Evolutionary conservation across 106 monocot species (phyloP).

Genomic region (Alisma plantagoaquatica): DNA sequence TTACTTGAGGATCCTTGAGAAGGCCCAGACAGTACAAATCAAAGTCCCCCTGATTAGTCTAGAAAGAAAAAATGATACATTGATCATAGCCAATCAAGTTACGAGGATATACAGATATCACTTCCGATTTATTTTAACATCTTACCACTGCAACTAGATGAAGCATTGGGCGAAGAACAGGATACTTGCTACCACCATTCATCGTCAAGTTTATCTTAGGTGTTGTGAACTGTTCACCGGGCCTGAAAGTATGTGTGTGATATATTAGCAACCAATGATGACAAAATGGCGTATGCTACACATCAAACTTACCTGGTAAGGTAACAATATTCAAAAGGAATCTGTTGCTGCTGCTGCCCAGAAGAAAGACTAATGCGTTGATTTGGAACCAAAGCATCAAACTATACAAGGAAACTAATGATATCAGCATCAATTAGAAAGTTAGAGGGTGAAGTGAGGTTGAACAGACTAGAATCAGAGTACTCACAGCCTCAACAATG

Average conservation of each 20-base stretch:
- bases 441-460: not conserved
- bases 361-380: conserved; percentile 9
- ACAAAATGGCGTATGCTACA: not conserved
- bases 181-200: conserved; percentile 62
- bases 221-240: conserved; percentile 10
- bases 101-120: no score
- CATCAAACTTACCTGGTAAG: not conserved
- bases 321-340: conserved; percentile 88
- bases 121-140: no score
- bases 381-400: conserved; percentile 37
- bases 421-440: conserved; percentile 5
- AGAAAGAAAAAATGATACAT: no score
- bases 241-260: conserved; percentile 13
- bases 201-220: conserved; percentile 42
- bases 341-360: no score
- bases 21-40: no score
- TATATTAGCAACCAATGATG: not conserved
- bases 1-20: no score
- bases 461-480: not conserved
- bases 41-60: no score
- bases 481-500: conserved; percentile 50
- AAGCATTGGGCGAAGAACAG: conserved; percentile 47
- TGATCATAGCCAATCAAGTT: no score
- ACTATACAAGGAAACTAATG: conserved; percentile 24
- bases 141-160: no score